phyloP scores from a whole-genome alignment of 306 rosid species.

The Alnus glutinosa region DNA sequence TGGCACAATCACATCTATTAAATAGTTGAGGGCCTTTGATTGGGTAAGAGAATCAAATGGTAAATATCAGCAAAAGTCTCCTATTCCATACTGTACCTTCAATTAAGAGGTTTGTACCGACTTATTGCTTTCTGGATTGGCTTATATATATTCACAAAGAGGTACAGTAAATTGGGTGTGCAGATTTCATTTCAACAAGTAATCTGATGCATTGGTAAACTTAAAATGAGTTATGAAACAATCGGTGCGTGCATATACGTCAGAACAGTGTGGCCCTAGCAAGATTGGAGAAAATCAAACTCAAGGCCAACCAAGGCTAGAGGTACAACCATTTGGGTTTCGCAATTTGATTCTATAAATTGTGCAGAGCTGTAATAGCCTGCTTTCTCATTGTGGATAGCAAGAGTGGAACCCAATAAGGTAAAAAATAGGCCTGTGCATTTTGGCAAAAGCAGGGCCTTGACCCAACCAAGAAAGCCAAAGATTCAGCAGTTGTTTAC shows the following conservation, averaged over 20 bases:
- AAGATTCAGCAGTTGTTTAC: not conserved
- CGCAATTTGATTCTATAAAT: not conserved
- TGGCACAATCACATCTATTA: not conserved
- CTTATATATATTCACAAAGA: not conserved
- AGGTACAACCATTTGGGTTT: not conserved
- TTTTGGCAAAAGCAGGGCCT: not conserved
- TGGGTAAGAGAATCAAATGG: not conserved
- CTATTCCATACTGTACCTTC: not conserved
- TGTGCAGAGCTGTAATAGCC: not conserved
- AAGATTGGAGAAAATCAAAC: not conserved
- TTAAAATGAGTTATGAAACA: too few relatives aligned
- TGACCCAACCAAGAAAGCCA: not conserved
- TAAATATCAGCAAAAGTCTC: not conserved
- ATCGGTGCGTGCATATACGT: not conserved
- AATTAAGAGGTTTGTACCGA: not conserved
- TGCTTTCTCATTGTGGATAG: not conserved
- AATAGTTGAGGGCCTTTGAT: not conserved
- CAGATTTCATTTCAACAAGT: not conserved
- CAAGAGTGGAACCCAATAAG: not conserved
- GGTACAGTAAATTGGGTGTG: not conserved
- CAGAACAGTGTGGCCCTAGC: not conserved
- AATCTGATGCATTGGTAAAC: too few relatives aligned
- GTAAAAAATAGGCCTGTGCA: too few relatives aligned
- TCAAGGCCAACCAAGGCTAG: not conserved
- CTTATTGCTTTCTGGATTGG: not conserved